Conservation (phyloP, 2,329 filamentous ascomycete species). For the Emmonsiellopsis sp. region DNA sequence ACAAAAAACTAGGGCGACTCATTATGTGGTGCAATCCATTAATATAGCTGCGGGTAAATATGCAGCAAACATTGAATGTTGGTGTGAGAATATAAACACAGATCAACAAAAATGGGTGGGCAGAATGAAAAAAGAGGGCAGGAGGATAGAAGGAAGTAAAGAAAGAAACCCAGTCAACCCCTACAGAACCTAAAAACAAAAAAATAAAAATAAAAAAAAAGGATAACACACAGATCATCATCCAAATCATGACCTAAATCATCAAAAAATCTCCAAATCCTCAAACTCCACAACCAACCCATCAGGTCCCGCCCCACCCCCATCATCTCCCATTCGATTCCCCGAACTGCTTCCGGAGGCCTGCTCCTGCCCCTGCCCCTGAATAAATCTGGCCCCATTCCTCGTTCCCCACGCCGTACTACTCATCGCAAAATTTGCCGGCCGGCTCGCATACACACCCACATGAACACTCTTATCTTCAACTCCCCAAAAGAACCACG, state of each 20-base stretch:
- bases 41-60: too few relatives aligned
- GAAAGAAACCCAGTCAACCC: slow-evolving; percentile 1
- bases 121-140: slow-evolving; percentile 10
- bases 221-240: slow-evolving; percentile 5
- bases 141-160: slow-evolving; percentile 1
- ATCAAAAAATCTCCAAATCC: slow-evolving; percentile 41
- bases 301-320: slow-evolving; percentile 21
- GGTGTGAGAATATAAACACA: too few relatives aligned
- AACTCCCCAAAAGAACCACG: slow-evolving; percentile 54
- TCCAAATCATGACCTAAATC: background rate
- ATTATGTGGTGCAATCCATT: too few relatives aligned
- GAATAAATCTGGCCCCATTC: slow-evolving; percentile 21
- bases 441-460: slow-evolving; percentile 50
- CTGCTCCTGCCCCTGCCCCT: slow-evolving; percentile 13
- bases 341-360: background rate
- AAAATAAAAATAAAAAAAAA: slow-evolving; percentile 1
- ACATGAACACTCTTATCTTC: slow-evolving; percentile 51
- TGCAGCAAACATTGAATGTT: too few relatives aligned
- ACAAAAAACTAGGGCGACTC: too few relatives aligned
- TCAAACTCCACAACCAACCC: slow-evolving; percentile 43
- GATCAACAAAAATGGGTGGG: background rate
- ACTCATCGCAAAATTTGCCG: slow-evolving; percentile 38
- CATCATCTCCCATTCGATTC: background rate
- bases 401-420: slow-evolving; percentile 31
- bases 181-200: background rate